Conservation (phyloP, 2,329 filamentous ascomycete genomes). For the Rutstroemia sp. region DNA sequence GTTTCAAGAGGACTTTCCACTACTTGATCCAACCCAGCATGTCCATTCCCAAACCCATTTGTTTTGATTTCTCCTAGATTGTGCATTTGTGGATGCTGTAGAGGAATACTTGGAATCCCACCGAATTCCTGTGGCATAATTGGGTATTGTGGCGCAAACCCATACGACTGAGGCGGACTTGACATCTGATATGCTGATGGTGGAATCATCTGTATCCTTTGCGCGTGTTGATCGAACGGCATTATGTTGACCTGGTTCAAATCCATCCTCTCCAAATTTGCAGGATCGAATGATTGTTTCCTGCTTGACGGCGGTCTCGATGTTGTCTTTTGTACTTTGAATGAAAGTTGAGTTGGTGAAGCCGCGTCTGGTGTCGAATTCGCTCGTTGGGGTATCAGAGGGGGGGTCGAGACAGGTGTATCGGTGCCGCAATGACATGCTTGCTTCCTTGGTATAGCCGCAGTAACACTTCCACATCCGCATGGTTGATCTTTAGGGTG, state of each 20-base stretch:
- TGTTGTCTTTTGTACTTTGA: conserved; percentile 24
- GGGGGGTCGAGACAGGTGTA: conserved; percentile 17
- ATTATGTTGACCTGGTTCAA: conserved; percentile 44
- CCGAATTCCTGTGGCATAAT: conserved; percentile 18
- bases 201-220: conserved; percentile 18
- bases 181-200: conserved; percentile 20
- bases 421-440: conserved; percentile 45
- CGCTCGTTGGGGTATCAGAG: conserved; percentile 14
- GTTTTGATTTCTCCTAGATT: conserved; percentile 9
- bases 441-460: conserved; percentile 52
- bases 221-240: conserved; percentile 28
- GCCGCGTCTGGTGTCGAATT: conserved; percentile 35
- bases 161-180: conserved; percentile 16
- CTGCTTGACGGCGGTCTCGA: conserved; percentile 19
- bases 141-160: conserved; percentile 20
- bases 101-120: conserved; percentile 10
- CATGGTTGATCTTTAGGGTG: conserved; percentile 46
- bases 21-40: conserved; percentile 16
- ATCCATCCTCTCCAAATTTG: conserved; percentile 45
- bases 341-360: conserved; percentile 24
- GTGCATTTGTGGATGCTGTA: conserved; percentile 17
- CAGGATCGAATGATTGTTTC: conserved; percentile 44
- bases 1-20: conserved; percentile 21
- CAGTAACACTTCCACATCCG: conserved; percentile 56
- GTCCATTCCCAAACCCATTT: conserved; percentile 16